These are phyloP conservation scores for Chionographis japonica DNA, from an alignment of 106 monocot species.

Conservation along the genomic window DNA sequence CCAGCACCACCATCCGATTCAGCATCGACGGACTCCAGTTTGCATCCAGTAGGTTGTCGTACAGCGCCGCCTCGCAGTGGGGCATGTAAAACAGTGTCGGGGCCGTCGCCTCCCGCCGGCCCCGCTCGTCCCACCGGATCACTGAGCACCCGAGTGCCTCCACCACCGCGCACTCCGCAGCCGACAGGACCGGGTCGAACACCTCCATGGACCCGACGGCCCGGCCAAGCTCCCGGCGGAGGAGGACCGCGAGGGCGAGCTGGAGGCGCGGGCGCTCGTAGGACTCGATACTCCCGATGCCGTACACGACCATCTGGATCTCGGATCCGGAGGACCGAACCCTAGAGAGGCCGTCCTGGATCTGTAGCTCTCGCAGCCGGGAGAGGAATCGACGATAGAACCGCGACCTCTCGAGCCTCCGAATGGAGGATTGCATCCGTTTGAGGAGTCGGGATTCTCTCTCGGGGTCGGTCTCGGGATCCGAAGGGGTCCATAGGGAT, in stretches of 20 bases:
- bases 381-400: constrained; percentile 51
- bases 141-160: constrained; percentile 43
- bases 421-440: constrained; percentile 33
- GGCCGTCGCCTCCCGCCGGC: constrained; percentile 34
- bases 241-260: constrained; percentile 59
- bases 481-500: constrained; percentile 57
- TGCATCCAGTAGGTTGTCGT: constrained; percentile 54
- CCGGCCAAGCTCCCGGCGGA: constrained; percentile 35
- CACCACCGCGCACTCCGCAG: constrained; percentile 54
- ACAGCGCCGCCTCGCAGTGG: constrained; percentile 76
- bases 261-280: constrained; percentile 61
- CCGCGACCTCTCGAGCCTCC: constrained; percentile 33
- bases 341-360: constrained; percentile 18
- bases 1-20: constrained; percentile 53
- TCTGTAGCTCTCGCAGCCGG: constrained; percentile 22
- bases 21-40: constrained; percentile 53
- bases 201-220: constrained; percentile 30
- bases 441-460: constrained; percentile 30
- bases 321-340: not conserved
- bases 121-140: constrained; percentile 38
- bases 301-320: constrained; percentile 57
- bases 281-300: constrained; percentile 77
- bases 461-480: constrained; percentile 27
- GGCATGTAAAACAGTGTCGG: constrained; percentile 93
- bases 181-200: constrained; percentile 80